phyloP scores from a whole-genome alignment of 176 grass and related monocot genomes.

The Zea luxurians region DNA sequence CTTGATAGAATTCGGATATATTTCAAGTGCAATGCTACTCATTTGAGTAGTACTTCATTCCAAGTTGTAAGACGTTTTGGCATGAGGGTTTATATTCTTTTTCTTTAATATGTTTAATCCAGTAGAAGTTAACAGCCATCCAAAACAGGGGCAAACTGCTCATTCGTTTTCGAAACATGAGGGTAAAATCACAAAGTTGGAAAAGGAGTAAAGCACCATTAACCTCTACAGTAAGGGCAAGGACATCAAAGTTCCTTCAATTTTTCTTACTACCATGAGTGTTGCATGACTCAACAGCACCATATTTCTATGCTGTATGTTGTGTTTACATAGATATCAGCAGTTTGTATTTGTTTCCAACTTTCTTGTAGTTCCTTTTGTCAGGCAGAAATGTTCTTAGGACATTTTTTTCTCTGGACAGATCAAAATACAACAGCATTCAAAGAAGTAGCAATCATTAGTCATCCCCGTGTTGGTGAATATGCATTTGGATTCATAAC shows the following conservation, averaged over 20 bases:
- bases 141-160: background rate
- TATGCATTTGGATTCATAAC: conserved; percentile 99
- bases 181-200: background rate
- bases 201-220: background rate
- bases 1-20: too few relatives aligned
- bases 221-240: background rate
- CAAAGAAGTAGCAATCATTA: conserved; percentile 97
- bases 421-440: conserved; percentile 97
- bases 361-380: conserved; percentile 20
- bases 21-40: too few relatives aligned
- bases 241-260: background rate
- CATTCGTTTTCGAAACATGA: background rate
- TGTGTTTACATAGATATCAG: background rate
- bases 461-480: conserved; percentile 91
- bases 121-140: background rate
- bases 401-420: conserved; percentile 36
- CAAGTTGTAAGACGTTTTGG: too few relatives aligned
- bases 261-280: background rate
- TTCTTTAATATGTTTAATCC: background rate
- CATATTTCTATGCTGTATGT: conserved; percentile 10
- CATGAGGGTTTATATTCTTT: too few relatives aligned
- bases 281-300: background rate
- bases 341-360: conserved; percentile 16
- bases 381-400: conserved; percentile 4
- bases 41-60: too few relatives aligned